Base-by-base conservation (phyloP, 179 eudicot species). In the Silene coronaria region DNA sequence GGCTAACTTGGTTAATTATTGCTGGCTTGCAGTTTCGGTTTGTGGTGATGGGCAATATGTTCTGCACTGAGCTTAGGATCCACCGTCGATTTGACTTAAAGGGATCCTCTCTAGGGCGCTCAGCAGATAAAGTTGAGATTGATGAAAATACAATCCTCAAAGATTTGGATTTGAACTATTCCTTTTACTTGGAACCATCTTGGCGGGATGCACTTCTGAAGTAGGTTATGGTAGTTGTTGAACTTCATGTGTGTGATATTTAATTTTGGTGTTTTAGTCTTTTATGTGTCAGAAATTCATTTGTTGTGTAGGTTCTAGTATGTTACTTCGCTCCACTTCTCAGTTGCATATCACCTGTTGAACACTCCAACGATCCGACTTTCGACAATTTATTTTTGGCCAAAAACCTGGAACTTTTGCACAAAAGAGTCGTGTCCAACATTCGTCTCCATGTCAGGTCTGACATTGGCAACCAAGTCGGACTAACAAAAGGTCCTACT, bases 41-140 rank as follows among this genome's bases (percentile, higher is more conserved):
- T 82, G 98, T 92, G 76, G 97, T 95, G 61, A 95, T 95, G 99
- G 99, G 99, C 77, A 95, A 95, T 81, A 92, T 95, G 97, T 95
- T 95, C 84, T 95, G 97, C 87, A 95, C 99, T 46, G 97, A 90
- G 81, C 83, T 95, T 72, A 88, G 99, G 85, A 95, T 95, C 80
- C 99, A 95, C 78, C 84, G 99, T 23, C 88, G 99, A 84, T 95
- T 89, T 77, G 99, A 95, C 82, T 65, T 95, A 63, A 95, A 95
- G 82, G 99, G 99, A 59, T 95, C 99, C 74, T 95, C 99, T 60
- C 85, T 87, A 65, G 99, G 99, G 46, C 95, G 99, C 45, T 92
- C 96, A 28, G 91, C 97, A 51, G 91, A 92, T 83, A 95, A 92
- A 71, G 91, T 95, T 79, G 93, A 92, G 86, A 92, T 95, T 75